Conservation (phyloP, 768 basidiomycete genomes). For the Butyriboletus loyo region DNA sequence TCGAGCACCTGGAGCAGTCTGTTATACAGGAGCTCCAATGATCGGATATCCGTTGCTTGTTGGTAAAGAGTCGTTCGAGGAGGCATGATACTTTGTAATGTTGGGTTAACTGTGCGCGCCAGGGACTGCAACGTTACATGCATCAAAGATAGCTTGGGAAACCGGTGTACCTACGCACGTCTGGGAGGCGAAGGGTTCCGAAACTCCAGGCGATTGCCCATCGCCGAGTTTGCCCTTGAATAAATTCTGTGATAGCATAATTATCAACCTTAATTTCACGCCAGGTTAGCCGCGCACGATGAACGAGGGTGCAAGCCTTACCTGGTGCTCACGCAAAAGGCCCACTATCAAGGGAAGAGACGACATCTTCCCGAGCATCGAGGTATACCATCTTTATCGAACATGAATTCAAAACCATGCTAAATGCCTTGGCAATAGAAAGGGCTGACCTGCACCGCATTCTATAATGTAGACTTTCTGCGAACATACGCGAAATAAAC, state of each 20-base stretch:
- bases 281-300: not conserved
- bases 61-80: conserved; percentile 54
- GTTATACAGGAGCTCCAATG: conserved; percentile 9
- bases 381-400: conserved; percentile 75
- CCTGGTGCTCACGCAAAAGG: conserved; percentile 45
- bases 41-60: conserved; percentile 21
- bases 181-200: conserved; percentile 59
- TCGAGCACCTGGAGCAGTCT: conserved; percentile 33
- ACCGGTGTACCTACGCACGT: conserved; percentile 50
- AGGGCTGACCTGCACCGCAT: conserved; percentile 53
- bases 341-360: conserved; percentile 64
- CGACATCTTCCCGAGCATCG: conserved; percentile 85
- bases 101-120: conserved; percentile 37
- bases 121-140: conserved; percentile 31
- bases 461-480: conserved; percentile 58
- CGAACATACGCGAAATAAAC: conserved; percentile 77
- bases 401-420: not conserved
- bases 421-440: not conserved
- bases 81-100: conserved; percentile 55
- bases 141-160: conserved; percentile 25
- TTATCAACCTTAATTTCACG: conserved; percentile 62
- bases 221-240: conserved; percentile 85
- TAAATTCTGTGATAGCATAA: conserved; percentile 80
- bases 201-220: conserved; percentile 94
- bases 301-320: conserved; percentile 23